Evolutionary conservation across 2,329 filamentous ascomycete genomes (phyloP), one percentile per base, ranked within the genome.

Genomic region (Leptodontidium sp.): DNA sequence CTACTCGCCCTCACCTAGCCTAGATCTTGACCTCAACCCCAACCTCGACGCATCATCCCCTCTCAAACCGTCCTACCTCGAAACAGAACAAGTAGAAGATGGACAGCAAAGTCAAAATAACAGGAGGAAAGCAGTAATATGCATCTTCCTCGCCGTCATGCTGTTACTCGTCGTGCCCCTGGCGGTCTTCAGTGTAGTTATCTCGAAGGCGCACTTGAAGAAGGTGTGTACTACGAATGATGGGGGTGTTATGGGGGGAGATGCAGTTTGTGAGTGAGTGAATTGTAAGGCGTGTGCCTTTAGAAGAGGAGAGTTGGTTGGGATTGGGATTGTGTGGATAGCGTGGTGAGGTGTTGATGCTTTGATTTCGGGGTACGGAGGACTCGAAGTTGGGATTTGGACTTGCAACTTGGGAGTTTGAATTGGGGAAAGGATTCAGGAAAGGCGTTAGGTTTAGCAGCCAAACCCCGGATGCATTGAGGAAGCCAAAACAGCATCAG

Each of bases 121-220:
- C 55, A 58, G n/a, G n/a, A 38, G 55, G 17, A 58, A 58, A 58
- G 55, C 55, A 9, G 5, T 43, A 8, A 40, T 58, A 7, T 58
- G 55, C n/a, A 58, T 58, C 55, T 58, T 58, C 12, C 55, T 58
- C 2, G 55, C 55, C 4, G 55, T 58, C 55, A 58, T 58, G 55
- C 35, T 40, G 26, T 15, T 58, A 12, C 1, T 58, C 1, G n/a
- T 58, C 2, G 11, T 58, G n/a, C 55, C 55, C 8, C 14, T 43
- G 55, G 55, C 9, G 32, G 55, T 58, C 15, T 58, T 58, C 21
- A 58, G 35, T 58, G 55, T 58, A n/a, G 24, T 43, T 14, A 29
- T 58, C n/a, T 58, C 55, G 35, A 58, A 58, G 55, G 55, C 55
- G 17, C 35, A 29, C 12, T 4, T 8, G 5, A 40, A 40, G 21